These are phyloP conservation scores for Citrus reticulata DNA, from an alignment of 345 rosid genomes.

Conservation along the genomic window DNA sequence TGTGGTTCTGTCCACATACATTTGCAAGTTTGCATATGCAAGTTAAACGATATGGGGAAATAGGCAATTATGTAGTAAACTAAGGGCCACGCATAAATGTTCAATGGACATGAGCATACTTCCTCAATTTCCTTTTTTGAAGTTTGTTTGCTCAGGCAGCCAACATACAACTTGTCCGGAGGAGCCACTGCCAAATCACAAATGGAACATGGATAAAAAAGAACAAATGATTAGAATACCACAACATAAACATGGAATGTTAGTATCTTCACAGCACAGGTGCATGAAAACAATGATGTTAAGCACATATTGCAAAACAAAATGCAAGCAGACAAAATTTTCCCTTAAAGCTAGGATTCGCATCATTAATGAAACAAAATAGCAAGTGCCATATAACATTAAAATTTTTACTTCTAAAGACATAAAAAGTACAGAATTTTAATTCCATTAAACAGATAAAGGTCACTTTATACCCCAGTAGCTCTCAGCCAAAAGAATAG, in stretches of 20 bases:
- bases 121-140: constrained; percentile 64
- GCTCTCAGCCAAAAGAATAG: background rate
- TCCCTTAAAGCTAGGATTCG: constrained; percentile 7
- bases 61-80: background rate
- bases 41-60: background rate
- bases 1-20: background rate
- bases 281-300: background rate
- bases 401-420: background rate
- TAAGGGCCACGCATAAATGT: constrained; percentile 1
- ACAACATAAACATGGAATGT: background rate
- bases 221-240: constrained; percentile 1
- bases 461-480: background rate
- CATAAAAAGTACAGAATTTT: background rate
- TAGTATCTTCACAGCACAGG: background rate
- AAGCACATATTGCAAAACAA: background rate
- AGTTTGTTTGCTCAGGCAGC: constrained; percentile 64
- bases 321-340: background rate
- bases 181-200: constrained; percentile 27
- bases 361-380: background rate
- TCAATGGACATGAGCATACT: constrained; percentile 34
- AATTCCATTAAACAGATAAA: background rate
- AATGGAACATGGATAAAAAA: constrained; percentile 1
- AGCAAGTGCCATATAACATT: background rate
- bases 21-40: background rate
- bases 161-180: constrained; percentile 70